Base-by-base conservation (phyloP, 1,284 basidiomycete genomes). In the Earliella scabrosa region DNA sequence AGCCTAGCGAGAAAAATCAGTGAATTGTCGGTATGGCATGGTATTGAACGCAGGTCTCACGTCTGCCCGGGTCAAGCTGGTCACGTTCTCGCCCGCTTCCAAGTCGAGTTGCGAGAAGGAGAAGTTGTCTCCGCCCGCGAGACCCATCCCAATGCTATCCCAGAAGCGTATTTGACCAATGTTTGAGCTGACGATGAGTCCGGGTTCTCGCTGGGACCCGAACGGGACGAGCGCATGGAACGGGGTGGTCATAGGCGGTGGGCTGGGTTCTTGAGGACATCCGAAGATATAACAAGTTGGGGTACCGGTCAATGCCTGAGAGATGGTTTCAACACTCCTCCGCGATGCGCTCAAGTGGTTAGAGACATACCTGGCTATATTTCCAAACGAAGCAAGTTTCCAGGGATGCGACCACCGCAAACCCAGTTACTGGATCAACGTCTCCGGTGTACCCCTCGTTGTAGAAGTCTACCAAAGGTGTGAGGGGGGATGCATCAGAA, bases 251-350 rank as follows among this genome's bases (percentile, higher is more conserved):
- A 68, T 75, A 5, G 77, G 70, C 13, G 79, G 68, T 8, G 66
- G 77, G 67, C 47, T 48, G 20, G 50, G 49, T 16, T 68, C 77
- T 52, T 66, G 75, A 10, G 87, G 87, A 67, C 86, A 89, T 16
- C 85, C 77, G 65, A 93, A 90, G 39, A 93, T 93, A 65, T 93
- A 92, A 69, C 91, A 93, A 9, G 89, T 92, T 14, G 90, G 89
- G 54, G 81, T 82, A 14, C 85, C 81, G 66, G 80, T 81, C 46
- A 85, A 71, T 14, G 83, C 84, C 85, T 86, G 27, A 21, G 24
- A 41, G 8, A 26, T 23, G 32, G 29, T 31, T 31, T 31, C 29
- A 31, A 13, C n/a, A n/a, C n/a, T n/a, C n/a, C n/a, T n/a, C n/a
- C n/a, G n/a, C n/a, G n/a, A n/a, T n/a, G n/a, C n/a, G n/a, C n/a